Evolutionary conservation across 192 early-diverging fungal genomes (phyloP), one percentile per base, ranked within the genome.

Genomic region (Coemansia sp.): DNA sequence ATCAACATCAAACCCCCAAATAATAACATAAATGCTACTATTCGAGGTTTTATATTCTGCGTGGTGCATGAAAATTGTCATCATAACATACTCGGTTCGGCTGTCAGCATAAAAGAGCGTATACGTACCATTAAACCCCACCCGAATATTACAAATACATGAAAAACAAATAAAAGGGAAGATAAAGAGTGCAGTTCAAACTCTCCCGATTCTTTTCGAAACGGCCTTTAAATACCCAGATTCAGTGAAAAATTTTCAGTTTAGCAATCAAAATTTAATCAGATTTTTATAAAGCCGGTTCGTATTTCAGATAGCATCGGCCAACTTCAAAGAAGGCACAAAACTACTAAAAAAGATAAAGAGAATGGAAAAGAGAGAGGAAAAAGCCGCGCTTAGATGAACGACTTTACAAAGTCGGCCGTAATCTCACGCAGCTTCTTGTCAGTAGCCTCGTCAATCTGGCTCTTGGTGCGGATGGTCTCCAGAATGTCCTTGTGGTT

Each of bases 401-500:
- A 94, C 68, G 88, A 82, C 85, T 91, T 90, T 82, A 85, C 84
- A 78, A 89, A 91, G 76, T 87, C 90, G 51, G 81, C 82, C 57
- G 86, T 87, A 72, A 96, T 87, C 75, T 87, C 83, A 76, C 92
- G 93, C 67, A 99, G 93, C 92, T 97, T 94, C 81, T 84, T 88
- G 61, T 97, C 94, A 50, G 89, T 88, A 51, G 93, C 93, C 57
- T 92, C 87, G 79, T 85, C 90, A 82, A 99, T 88, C 72, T 88
- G 86, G 75, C 89, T 90, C 75, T 95, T 86, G 77, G 87, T 89
- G 85, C 91, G 91, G 85, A 99, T 97, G 68, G 88, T 77, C 53
- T 94, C 87, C 64, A 96, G 87, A 66, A 96, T 85, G 63, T 93
- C 93, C 62, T 86, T 80, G 82, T 96, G 93, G 84, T 93, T 94